These are phyloP conservation scores for Pulveroboletus ravenelii DNA, from an alignment of 768 basidiomycete species.

Conservation along the genomic window DNA sequence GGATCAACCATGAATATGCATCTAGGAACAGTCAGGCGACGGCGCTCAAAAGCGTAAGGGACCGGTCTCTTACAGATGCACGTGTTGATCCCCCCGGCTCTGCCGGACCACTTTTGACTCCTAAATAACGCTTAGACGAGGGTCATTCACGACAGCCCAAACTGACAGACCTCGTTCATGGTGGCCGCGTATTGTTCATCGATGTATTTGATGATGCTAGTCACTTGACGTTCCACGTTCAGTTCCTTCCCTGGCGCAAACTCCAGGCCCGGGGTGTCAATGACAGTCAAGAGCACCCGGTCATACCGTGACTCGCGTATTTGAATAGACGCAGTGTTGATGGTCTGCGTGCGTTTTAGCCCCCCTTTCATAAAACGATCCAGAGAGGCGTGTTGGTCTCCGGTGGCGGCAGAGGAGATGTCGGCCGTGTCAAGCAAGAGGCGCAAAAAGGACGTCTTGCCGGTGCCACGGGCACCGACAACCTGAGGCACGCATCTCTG, in stretches of 20 bases:
- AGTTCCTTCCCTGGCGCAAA: slow-evolving; percentile 70
- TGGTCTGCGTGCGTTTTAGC: slow-evolving; percentile 55
- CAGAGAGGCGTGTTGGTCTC: slow-evolving; percentile 63
- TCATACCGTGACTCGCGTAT: slow-evolving; percentile 83
- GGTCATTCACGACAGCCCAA: background rate
- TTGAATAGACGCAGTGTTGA: slow-evolving; percentile 70
- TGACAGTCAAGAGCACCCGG: slow-evolving; percentile 70
- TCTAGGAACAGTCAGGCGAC: slow-evolving; percentile 35
- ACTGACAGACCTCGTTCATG: slow-evolving; percentile 64
- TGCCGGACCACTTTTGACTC: slow-evolving; percentile 86
- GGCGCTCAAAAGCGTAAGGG: background rate
- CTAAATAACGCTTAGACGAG: slow-evolving; percentile 34
- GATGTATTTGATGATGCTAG: slow-evolving; percentile 66
- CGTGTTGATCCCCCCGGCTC: slow-evolving; percentile 85
- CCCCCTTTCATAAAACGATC: slow-evolving; percentile 60
- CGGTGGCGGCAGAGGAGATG: slow-evolving; percentile 70
- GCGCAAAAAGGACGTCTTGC: slow-evolving; percentile 79
- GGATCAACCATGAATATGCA: slow-evolving; percentile 88
- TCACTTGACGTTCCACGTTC: slow-evolving; percentile 75
- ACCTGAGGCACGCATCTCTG: slow-evolving; percentile 45
- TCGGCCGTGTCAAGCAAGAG: slow-evolving; percentile 82
- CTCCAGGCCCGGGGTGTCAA: slow-evolving; percentile 84
- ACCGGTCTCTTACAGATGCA: slow-evolving; percentile 63
- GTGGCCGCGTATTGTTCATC: slow-evolving; percentile 82
- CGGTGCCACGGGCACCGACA: slow-evolving; percentile 73